Base-by-base conservation (phyloP, 2,329 filamentous ascomycete genomes). In the Exophiala sp. region DNA sequence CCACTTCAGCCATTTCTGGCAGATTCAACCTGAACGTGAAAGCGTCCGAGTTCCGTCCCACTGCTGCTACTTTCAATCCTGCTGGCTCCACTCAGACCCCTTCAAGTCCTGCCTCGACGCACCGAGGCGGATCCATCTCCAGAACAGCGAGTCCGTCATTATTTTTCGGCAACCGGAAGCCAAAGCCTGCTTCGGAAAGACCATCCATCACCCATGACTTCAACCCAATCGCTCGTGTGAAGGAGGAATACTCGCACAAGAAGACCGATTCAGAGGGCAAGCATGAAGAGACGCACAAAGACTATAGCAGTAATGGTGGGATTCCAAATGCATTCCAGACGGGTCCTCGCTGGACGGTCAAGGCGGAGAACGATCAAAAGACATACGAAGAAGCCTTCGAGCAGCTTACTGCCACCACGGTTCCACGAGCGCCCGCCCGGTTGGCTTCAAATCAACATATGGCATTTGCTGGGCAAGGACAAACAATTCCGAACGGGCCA, bases 311-410 rank as follows among this genome's bases (percentile, higher is more conserved):
- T 54, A 95, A 94, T 65, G 86, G 85, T 43, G 91, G 90, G n/a
- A 82, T 96, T 49, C 87, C 87, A 35, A 87, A 87, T 24, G 85
- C 92, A 3, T 96, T 87, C 70, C 86, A 90, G 63, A 97, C 94
- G 1, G 77, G 79, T 9, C 91, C 91, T 0, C 91, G 87, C 0
- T 99, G 94, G 92, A 85, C 87, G 57, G 83, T 85, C 55, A 73
- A 84, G 20, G 75, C 83, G 45, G 84, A 85, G 16, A 87, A 89
- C 60, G 77, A 82, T 40, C 88, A 95, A 60, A 89, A 88, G 65
- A 88, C 83, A 0, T 95, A 91, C 69, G 81, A 83, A 47, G 83
- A 92, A 63, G 84, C 89, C 65, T 94, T 96, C 70, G 89, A 95
- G 63, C 84, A 63, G 76, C 83, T 47, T 75, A 82, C 63, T 71